phyloP scores from a whole-genome alignment of 176 grass and related monocot genomes.

The Dendrocalamus sinicus region DNA sequence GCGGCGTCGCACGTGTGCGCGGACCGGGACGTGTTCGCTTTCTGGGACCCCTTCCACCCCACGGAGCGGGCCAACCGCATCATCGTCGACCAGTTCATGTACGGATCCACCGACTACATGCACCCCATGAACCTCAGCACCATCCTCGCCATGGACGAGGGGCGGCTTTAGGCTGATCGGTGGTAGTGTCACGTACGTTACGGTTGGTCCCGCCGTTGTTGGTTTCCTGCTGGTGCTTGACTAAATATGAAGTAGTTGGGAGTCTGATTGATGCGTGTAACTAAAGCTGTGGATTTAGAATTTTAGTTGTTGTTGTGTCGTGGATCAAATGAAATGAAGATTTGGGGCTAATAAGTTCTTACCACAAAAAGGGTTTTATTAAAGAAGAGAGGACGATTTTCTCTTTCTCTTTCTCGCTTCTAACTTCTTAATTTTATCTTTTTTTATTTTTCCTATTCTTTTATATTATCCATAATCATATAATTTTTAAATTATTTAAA shows the following conservation, averaged over 20 bases:
- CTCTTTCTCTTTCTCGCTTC: too few species aligned
- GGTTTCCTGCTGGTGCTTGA: not conserved
- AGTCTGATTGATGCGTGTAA: not conserved
- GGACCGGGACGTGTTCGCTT: slow-evolving; percentile 63
- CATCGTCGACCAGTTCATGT: slow-evolving; percentile 78
- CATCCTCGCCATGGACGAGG: slow-evolving; percentile 69
- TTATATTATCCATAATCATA: too few species aligned
- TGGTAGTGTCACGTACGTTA: too few species aligned
- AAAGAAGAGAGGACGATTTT: not conserved
- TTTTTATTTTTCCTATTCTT: too few species aligned
- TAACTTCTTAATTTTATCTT: too few species aligned
- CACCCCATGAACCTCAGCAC: slow-evolving; percentile 92
- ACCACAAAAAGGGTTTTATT: not conserved
- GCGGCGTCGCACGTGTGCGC: slow-evolving; percentile 70
- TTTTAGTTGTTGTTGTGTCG: not conserved
- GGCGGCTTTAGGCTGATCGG: not conserved
- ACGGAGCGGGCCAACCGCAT: slow-evolving; percentile 81
- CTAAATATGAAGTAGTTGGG: not conserved
- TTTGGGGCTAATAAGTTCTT: not conserved
- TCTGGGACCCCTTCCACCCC: slow-evolving; percentile 91
- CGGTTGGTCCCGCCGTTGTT: not conserved
- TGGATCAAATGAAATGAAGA: not conserved
- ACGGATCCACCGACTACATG: slow-evolving; percentile 73
- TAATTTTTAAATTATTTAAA: too few species aligned
- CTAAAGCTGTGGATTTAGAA: not conserved